These are phyloP conservation scores for Colletotrichum cordylinicola DNA, from an alignment of 2,329 filamentous ascomycete species.

Conservation along the genomic window DNA sequence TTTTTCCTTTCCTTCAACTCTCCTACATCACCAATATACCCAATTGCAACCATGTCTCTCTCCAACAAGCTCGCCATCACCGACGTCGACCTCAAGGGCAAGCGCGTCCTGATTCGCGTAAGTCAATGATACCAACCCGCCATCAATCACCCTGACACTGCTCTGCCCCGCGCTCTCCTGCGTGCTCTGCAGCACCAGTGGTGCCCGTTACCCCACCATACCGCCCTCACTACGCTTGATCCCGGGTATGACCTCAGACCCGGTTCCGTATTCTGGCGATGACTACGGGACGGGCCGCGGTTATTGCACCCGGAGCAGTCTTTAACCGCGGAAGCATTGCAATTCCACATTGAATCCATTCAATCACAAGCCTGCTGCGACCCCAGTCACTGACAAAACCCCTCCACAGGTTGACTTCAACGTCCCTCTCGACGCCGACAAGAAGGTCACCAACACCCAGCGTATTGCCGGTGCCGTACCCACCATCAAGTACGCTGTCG, in stretches of 20 bases:
- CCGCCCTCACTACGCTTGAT: background rate
- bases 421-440: constrained; percentile 91
- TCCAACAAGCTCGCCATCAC: constrained; percentile 97
- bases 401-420: constrained; percentile 92
- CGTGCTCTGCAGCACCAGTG: background rate
- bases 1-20: constrained; percentile 28
- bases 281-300: constrained; percentile 15
- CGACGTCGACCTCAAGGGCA: constrained; percentile 96
- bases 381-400: constrained; percentile 26
- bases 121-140: constrained; percentile 40
- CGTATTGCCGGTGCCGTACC: constrained; percentile 95
- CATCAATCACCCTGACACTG: background rate
- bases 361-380: background rate
- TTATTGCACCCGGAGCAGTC: background rate
- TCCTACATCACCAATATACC: constrained; percentile 19
- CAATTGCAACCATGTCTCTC: constrained; percentile 80
- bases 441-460: constrained; percentile 97
- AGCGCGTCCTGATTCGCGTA: constrained; percentile 97
- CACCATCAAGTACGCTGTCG: constrained; percentile 93
- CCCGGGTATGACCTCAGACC: constrained; percentile 6
- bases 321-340: background rate
- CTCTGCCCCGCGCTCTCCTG: background rate
- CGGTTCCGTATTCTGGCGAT: constrained; percentile 20
- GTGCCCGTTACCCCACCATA: constrained; percentile 17
- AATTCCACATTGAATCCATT: background rate